Evolutionary conservation across 495 filamentous ascomycete genomes (phyloP).

Genomic region (Melanomma pulvis-pyrius): DNA sequence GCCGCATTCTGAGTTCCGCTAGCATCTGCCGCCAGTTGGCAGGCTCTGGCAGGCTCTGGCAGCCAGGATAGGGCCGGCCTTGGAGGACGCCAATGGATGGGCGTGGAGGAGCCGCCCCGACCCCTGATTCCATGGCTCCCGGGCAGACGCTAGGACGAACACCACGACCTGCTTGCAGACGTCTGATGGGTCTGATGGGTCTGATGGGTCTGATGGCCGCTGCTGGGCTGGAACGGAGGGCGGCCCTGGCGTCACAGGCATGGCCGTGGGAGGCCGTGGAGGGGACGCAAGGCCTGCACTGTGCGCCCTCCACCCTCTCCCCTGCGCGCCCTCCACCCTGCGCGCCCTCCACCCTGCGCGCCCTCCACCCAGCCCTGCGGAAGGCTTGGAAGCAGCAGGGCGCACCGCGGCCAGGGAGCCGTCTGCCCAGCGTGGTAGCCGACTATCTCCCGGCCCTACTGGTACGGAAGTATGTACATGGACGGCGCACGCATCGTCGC

Average conservation of each 20-base stretch:
- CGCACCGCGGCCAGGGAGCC: not conserved
- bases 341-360: not conserved
- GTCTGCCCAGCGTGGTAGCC: too few relatives aligned
- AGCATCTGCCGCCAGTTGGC: slow-evolving; percentile 16
- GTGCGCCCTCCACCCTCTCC: too few relatives aligned
- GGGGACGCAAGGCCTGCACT: too few relatives aligned
- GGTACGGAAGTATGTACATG: too few relatives aligned
- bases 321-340: too few relatives aligned
- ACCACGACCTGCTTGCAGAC: not conserved
- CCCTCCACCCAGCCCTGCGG: slow-evolving; percentile 1
- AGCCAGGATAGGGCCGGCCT: not conserved
- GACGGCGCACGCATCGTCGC: not conserved
- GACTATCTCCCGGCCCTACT: slow-evolving; percentile 22
- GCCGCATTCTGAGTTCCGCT: slow-evolving; percentile 22
- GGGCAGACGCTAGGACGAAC: not conserved
- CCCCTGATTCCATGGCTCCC: slow-evolving; percentile 14
- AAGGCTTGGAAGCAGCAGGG: not conserved
- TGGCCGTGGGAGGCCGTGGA: not conserved
- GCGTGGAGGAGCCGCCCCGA: slow-evolving; percentile 8
- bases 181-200: not conserved
- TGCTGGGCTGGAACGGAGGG: not conserved
- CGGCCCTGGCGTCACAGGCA: not conserved
- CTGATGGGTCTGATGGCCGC: too few relatives aligned
- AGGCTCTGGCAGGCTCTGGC: not conserved
- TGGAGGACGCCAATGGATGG: slow-evolving; percentile 13